Percentiles rank a stretch among this genome's conserved stretches.
Conservation (phyloP, 176 grass and related monocot species). For the Areca catechu region DNA sequence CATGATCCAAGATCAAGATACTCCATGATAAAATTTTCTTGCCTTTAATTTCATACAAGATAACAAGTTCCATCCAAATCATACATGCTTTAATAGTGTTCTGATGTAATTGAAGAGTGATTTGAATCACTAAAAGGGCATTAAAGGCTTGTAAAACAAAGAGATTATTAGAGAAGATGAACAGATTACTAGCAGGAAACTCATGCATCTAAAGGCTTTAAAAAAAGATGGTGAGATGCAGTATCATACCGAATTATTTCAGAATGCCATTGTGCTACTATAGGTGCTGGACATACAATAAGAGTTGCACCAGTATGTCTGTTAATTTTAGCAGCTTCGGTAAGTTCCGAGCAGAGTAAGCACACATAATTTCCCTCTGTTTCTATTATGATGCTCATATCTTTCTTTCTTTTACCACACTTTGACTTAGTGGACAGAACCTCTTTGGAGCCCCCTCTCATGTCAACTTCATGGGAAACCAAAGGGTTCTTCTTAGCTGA, state of each 20-base stretch:
- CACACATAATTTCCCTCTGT: conserved; percentile 55
- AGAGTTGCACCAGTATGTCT: conserved; percentile 60
- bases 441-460: conserved; percentile 27
- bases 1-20: no score
- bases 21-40: no score
- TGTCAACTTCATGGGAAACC: conserved; percentile 29
- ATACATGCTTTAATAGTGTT: no score
- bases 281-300: conserved; percentile 84
- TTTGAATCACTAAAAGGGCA: no score
- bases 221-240: conserved; percentile 10
- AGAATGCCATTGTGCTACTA: conserved; percentile 85
- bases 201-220: no score
- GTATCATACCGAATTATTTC: conserved; percentile 76
- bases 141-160: no score
- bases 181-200: no score
- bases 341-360: conserved; percentile 61
- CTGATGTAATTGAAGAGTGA: no score
- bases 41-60: no score
- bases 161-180: no score
- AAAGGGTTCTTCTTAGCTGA: conserved; percentile 35
- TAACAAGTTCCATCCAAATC: no score
- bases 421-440: conserved; percentile 32
- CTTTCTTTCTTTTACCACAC: conserved; percentile 47
- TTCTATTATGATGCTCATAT: conserved; percentile 33
- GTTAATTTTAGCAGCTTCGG: conserved; percentile 57